Evolutionary conservation across 345 rosid species (phyloP).

Genomic region (Brassica nigra): DNA sequence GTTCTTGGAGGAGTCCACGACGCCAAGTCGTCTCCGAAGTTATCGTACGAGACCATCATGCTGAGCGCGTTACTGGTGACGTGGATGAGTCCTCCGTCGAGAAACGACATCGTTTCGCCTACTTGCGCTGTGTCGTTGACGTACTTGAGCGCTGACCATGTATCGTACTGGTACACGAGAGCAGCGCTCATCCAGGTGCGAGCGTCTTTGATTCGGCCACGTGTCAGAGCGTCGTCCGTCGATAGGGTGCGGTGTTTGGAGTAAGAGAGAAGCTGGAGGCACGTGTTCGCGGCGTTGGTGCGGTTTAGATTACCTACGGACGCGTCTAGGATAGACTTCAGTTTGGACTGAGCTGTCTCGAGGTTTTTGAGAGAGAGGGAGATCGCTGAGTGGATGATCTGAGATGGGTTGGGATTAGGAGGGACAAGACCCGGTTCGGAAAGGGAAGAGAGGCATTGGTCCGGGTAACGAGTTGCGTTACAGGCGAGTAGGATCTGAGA

Average conservation of each 20-base stretch:
- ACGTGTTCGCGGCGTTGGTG: conserved; percentile 58
- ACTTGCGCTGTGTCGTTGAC: conserved; percentile 61
- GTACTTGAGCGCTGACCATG: conserved; percentile 71
- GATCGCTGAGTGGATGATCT: conserved; percentile 70
- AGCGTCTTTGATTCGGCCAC: conserved; percentile 61
- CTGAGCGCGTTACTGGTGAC: conserved; percentile 71
- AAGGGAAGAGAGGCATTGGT: conserved; percentile 50
- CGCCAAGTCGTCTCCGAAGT: conserved; percentile 47
- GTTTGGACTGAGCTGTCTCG: conserved; percentile 55
- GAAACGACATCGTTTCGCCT: conserved; percentile 61
- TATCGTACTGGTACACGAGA: conserved; percentile 67
- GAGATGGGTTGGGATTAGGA: conserved; percentile 51
- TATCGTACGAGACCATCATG: conserved; percentile 67
- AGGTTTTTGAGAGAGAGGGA: conserved; percentile 58
- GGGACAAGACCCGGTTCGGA: conserved; percentile 43
- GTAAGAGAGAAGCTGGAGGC: conserved; percentile 54
- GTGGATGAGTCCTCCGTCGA: conserved; percentile 43
- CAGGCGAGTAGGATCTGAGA: conserved; percentile 57
- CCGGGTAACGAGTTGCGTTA: conserved; percentile 63
- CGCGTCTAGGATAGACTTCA: conserved; percentile 52
- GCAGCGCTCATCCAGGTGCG: conserved; percentile 86
- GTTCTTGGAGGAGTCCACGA: conserved; percentile 71
- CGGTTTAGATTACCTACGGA: conserved; percentile 62
- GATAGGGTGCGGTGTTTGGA: conserved; percentile 55
- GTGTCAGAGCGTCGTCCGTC: conserved; percentile 45